Percentiles rank a stretch among this genome's conserved stretches.
Evolutionary conservation across 2,329 filamentous ascomycete species (phyloP).

Genomic region (Penicillium hordei): DNA sequence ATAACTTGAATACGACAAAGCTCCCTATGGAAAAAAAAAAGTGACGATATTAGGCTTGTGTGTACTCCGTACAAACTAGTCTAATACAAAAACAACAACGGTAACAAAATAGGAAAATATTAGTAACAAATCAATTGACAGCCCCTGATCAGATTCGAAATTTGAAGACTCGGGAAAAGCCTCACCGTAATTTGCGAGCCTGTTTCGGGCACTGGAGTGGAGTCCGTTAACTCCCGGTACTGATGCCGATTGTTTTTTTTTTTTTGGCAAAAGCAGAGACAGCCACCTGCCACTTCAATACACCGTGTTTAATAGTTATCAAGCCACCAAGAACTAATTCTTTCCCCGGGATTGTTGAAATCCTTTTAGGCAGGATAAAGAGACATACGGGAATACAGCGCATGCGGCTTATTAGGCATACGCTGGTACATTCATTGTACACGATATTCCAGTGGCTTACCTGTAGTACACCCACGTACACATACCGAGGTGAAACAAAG

Average conservation of each 20-base stretch:
- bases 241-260: conserved; percentile 17
- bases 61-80: neutral
- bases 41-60: neutral
- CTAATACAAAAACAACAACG: neutral
- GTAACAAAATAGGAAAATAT: neutral
- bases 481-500: conserved; percentile 17
- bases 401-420: neutral
- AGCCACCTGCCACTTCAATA: conserved; percentile 18
- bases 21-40: conserved; percentile 1
- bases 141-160: conserved; percentile 6
- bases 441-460: neutral
- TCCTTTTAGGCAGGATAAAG: neutral
- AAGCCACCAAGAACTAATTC: conserved; percentile 13
- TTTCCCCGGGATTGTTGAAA: neutral
- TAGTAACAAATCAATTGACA: conserved; percentile 5
- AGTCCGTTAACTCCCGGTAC: conserved; percentile 17
- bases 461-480: neutral
- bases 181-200: conserved; percentile 29
- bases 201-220: conserved; percentile 21
- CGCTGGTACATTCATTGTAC: neutral
- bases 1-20: neutral
- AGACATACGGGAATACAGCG: neutral
- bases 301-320: conserved; percentile 14
- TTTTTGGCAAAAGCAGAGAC: neutral
- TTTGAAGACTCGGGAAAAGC: conserved; percentile 10